These are phyloP conservation scores for Moesziomyces parantarcticus DNA, from an alignment of 1,284 basidiomycete species.

Conservation along the genomic window DNA sequence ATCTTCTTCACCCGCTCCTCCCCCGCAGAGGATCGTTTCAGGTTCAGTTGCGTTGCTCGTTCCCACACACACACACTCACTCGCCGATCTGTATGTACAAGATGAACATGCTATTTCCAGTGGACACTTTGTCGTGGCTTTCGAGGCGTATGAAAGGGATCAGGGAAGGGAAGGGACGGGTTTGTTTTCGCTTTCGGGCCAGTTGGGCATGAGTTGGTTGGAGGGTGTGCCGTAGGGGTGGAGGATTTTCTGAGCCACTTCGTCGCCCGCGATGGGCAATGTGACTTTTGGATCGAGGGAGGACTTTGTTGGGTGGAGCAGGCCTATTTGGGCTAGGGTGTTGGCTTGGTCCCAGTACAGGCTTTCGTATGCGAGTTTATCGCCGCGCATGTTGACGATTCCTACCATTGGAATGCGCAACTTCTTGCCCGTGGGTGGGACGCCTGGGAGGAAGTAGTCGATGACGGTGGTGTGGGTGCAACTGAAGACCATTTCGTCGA, in stretches of 20 bases:
- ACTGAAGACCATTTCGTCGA: conserved; percentile 39
- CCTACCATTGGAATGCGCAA: conserved; percentile 36
- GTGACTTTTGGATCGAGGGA: conserved; percentile 5
- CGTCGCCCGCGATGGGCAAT: conserved; percentile 27
- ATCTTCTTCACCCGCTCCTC: background rate
- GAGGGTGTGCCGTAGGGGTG: conserved; percentile 32
- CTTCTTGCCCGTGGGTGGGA: conserved; percentile 26
- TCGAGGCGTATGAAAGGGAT: background rate
- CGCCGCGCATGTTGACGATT: conserved; percentile 37
- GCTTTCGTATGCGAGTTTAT: conserved; percentile 40
- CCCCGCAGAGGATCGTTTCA: background rate
- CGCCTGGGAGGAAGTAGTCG: conserved; percentile 37
- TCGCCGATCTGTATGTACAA: no score
- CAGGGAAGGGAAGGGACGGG: background rate
- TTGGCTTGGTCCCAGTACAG: conserved; percentile 44
- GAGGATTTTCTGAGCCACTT: conserved; percentile 36
- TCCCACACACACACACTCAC: no score
- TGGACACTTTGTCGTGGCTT: background rate
- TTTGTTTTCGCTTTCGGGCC: conserved; percentile 31
- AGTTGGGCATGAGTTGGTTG: conserved; percentile 39
- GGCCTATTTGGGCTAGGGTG: conserved; percentile 20
- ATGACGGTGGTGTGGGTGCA: conserved; percentile 38
- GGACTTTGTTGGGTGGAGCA: conserved; percentile 20
- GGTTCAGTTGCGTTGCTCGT: no score
- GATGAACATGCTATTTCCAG: background rate